Conservation (phyloP, 805 yeast species). For the Lachancea kluyveri region DNA sequence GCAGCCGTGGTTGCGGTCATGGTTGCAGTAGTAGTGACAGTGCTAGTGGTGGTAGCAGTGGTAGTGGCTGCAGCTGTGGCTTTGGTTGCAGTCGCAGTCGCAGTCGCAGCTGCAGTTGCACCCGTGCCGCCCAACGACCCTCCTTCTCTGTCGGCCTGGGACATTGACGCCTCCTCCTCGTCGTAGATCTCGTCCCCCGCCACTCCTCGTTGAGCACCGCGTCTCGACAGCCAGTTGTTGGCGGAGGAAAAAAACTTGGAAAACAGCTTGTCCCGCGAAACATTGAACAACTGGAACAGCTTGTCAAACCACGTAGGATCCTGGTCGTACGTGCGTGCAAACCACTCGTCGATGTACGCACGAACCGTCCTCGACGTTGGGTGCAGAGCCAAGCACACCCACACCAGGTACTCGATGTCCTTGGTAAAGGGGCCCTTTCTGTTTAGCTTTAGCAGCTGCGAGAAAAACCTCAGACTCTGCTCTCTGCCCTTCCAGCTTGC, state of each 20-base stretch:
- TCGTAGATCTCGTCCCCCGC: conserved; percentile 28
- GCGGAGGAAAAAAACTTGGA: not conserved
- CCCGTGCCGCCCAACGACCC: not conserved
- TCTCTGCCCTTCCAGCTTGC: too few species aligned
- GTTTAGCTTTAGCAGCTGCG: conserved; percentile 51
- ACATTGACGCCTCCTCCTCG: conserved; percentile 43
- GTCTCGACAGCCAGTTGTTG: too few species aligned
- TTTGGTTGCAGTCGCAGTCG: too few species aligned
- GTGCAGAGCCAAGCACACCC: conserved; percentile 49
- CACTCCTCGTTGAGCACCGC: not conserved
- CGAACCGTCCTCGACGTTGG: conserved; percentile 40
- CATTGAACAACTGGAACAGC: conserved; percentile 43
- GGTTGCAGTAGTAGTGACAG: too few species aligned
- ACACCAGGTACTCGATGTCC: conserved; percentile 46
- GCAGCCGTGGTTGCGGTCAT: not conserved
- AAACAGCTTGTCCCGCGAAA: conserved; percentile 38
- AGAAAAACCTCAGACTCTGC: conserved; percentile 49
- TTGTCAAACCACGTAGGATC: conserved; percentile 50
- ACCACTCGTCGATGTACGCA: conserved; percentile 51
- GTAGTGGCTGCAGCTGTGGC: too few species aligned
- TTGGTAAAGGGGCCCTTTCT: conserved; percentile 39
- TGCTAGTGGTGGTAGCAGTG: too few species aligned
- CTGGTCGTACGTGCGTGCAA: conserved; percentile 41
- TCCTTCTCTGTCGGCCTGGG: conserved; percentile 17
- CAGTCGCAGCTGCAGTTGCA: too few species aligned